phyloP scores from a whole-genome alignment of 1,284 basidiomycete genomes.

The Ceratobasidium sp. region DNA sequence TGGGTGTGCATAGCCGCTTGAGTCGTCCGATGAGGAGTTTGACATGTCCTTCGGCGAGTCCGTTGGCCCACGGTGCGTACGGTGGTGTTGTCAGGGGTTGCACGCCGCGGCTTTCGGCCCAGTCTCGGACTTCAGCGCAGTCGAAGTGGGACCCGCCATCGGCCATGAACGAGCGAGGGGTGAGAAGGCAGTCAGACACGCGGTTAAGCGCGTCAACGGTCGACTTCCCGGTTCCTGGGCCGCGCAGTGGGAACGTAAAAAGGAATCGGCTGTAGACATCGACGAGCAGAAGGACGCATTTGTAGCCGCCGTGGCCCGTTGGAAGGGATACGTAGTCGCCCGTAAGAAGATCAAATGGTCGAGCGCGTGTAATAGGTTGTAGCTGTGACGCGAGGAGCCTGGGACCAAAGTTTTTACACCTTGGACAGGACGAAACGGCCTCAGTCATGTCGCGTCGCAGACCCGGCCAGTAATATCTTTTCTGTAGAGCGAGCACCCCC shows the following conservation, averaged over 20 bases:
- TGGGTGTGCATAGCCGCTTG: conserved; percentile 56
- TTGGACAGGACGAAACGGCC: too few species aligned
- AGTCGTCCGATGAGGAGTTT: conserved; percentile 54
- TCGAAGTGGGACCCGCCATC: conserved; percentile 61
- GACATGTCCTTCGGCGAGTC: conserved; percentile 55
- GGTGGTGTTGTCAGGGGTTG: conserved; percentile 53
- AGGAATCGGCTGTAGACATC: conserved; percentile 20
- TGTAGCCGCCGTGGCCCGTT: too few species aligned
- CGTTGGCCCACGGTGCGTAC: conserved; percentile 61
- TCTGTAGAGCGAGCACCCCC: too few species aligned
- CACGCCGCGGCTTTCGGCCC: conserved; percentile 51
- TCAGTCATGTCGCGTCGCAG: too few species aligned
- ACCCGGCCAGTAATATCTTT: too few species aligned
- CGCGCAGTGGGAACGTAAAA: conserved; percentile 48
- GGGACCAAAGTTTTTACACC: too few species aligned
- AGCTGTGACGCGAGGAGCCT: too few species aligned
- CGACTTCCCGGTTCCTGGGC: conserved; percentile 53
- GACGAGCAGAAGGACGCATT: too few species aligned
- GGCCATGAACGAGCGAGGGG: conserved; percentile 58
- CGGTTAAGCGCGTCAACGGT: conserved; percentile 51
- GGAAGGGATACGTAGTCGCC: too few species aligned
- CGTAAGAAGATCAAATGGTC: too few species aligned
- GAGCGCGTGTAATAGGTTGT: too few species aligned
- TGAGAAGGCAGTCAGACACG: conserved; percentile 52
- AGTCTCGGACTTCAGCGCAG: conserved; percentile 54